Evolutionary conservation across 176 grass and related monocot genomes (phyloP), one percentile per base, ranked within the genome.

Genomic region (Phoenix roebelenii): DNA sequence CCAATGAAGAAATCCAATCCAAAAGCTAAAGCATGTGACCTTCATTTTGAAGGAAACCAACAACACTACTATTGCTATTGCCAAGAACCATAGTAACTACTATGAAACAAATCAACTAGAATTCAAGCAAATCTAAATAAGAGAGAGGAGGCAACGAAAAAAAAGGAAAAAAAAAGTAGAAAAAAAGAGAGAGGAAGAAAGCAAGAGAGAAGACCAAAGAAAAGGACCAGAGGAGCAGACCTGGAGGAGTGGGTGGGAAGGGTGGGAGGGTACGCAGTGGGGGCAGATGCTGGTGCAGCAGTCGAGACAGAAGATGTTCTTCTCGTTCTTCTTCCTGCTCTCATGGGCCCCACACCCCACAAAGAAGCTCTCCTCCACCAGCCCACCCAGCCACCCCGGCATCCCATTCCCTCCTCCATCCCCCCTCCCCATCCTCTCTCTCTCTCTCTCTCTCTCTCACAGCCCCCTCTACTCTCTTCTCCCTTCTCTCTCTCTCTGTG

Each of bases 251-350:
- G 63, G 63, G 49, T 65, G 63, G 23, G 63, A 65, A 52, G 49
- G 49, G 49, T 65, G 63, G 15, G 48, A 48, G 5, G 63, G 63
- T 17, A 15, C 63, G 63, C 63, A 65, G 63, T 65, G 63, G 35
- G 63, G 49, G 63, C 63, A 65, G 63, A 65, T 65, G 63, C 63
- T 65, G 49, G 49, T 65, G 63, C 63, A 65, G 63, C 63, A 65
- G 20, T 50, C 63, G 49, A 65, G 63, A 23, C 63, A 65, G 19
- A 65, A 65, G 49, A 65, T 65, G 63, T 65, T 65, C 63, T 65
- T 65, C 63, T 65, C 63, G 63, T 65, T 65, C 63, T 65, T 65
- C 63, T 24, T 52, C 49, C 49, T 23, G 49, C 14, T 65, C 6
- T 52, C 63, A 17, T 65, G 63, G 23, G 23, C 23, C 22, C 18